Percentiles rank a stretch among this genome's conserved stretches.
phyloP scores from a whole-genome alignment of 305 asterid genomes.

The Plantago coronopus region DNA sequence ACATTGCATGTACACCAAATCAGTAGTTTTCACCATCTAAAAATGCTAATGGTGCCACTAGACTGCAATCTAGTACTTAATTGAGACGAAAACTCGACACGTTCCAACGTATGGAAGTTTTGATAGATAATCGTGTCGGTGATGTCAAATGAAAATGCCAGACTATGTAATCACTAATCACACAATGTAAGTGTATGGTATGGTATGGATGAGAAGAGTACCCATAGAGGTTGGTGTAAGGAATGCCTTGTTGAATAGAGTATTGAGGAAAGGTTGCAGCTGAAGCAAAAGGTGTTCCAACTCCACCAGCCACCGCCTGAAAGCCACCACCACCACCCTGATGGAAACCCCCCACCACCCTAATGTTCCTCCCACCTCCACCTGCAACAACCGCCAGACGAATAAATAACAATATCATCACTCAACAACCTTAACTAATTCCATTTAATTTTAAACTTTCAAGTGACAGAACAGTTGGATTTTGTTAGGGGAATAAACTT shows the following conservation, averaged over 20 bases:
- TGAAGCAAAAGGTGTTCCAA: constrained; percentile 44
- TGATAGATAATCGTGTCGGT: too few species aligned
- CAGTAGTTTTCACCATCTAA: not conserved
- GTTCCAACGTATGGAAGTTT: too few species aligned
- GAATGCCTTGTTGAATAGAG: constrained; percentile 72
- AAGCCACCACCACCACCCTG: constrained; percentile 47
- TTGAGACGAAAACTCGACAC: too few species aligned
- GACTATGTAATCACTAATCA: too few species aligned
- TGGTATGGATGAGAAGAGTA: not conserved
- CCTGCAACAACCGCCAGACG: constrained; percentile 20
- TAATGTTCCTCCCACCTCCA: constrained; percentile 59
- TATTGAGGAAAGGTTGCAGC: constrained; percentile 55
- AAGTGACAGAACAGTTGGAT: not conserved
- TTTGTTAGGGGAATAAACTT: constrained; percentile 1
- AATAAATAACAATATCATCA: not conserved
- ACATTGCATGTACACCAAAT: constrained; percentile 3
- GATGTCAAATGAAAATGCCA: too few species aligned
- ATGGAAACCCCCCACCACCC: constrained; percentile 68
- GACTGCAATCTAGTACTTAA: not conserved
- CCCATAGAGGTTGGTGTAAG: constrained; percentile 63
- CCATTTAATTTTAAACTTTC: not conserved
- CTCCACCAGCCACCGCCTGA: constrained; percentile 44
- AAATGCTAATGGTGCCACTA: not conserved
- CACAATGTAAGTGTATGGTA: not conserved
- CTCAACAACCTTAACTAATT: not conserved